Evolutionary conservation across 2,329 filamentous ascomycete genomes (phyloP), one percentile per base, ranked within the genome.

Genomic region (Aspergillus pseudonomiae): DNA sequence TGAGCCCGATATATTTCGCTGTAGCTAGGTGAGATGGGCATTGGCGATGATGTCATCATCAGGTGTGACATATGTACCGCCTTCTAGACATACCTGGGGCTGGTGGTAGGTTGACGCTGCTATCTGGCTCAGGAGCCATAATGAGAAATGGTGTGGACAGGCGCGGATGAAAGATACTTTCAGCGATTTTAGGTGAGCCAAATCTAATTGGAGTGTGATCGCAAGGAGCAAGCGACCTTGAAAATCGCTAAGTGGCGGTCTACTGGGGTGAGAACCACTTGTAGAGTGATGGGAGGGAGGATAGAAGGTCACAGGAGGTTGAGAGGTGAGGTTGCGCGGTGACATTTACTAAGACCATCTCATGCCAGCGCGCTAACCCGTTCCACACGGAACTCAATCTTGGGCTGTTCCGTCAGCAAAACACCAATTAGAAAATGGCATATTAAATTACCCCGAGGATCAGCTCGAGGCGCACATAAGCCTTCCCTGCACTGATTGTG

Each of bases 241-340:
- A 66, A 54, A 55, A 60, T 41, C 50, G 34, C 50, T 61, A 45
- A 58, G 48, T 36, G 43, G 52, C 59, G 34, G 52, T 39, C 57
- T 56, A 67, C 63, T 59, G 41, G 54, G 57, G 53, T 50, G 53
- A 63, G 41, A 61, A 30, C 30, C n/a, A 39, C 32, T 52, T 32
- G 60, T 63, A 45, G 21, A 57, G 43, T 36, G 63, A 62, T 61
- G 58, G 36, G 59, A 57, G 65, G 39, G 58, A 60, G 67, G 66
- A 57, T 55, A 65, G 62, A 64, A 67, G 59, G 67, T 57, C 65
- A 43, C 55, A 62, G 59, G 62, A 62, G 62, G 60, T 55, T 55
- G 63, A 64, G 67, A 71, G 61, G 62, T 73, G 71, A 76, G 70
- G 71, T 75, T 72, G 73, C 71, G 70, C 67, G 65, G 73, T 75